Base-by-base conservation (phyloP, 495 filamentous ascomycete genomes). In the Penicillium bovifimosum region DNA sequence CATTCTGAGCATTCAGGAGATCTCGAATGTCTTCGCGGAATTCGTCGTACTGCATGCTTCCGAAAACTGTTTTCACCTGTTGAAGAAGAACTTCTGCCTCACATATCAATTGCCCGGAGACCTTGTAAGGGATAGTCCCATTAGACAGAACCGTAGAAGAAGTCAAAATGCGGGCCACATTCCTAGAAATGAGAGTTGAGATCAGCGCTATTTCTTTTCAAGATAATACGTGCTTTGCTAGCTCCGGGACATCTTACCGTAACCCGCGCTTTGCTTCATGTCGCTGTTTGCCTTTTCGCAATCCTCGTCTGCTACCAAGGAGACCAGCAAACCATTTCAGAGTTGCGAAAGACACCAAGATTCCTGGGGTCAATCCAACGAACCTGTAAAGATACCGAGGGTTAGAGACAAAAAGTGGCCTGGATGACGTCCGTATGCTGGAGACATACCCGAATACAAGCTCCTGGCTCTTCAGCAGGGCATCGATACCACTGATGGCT, bases 401-500 rank as follows among this genome's bases (percentile, higher is more conserved):
- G 38, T 16, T 42, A 41, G 28, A n/a, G 1, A 18, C 28, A 9
- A 17, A 9, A 17, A 16, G n/a, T 3, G 13, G 33, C n/a, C 5
- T 8, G 17, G 14, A 32, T 14, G 14, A 17, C 10, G n/a, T 8
- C 11, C 24, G 3, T 6, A 42, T 6, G 36, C 6, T 9, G 9
- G n/a, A 38, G 16, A 52, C 67, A 50, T 69, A 82, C 63, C 90
- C 93, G 72, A 98, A 98, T 27, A 98, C 88, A 42, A 98, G 83
- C 63, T 98, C 92, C 62, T 98, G 93, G 58, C 90, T 95, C 72
- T 92, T 96, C 10, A 98, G 74, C 17, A 98, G 76, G 24, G 89
- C 73, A 68, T 98, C 90, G 48, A 98, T 97, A 11, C 93, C 93
- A 49, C 87, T 86, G 65, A 97, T 87, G 13, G 93, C 93, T 50